A percentile compares a stretch with the other conserved stretches of the same genome.
phyloP scores from a whole-genome alignment of 2,329 filamentous ascomycete species.

The Sporothrix protearum region DNA sequence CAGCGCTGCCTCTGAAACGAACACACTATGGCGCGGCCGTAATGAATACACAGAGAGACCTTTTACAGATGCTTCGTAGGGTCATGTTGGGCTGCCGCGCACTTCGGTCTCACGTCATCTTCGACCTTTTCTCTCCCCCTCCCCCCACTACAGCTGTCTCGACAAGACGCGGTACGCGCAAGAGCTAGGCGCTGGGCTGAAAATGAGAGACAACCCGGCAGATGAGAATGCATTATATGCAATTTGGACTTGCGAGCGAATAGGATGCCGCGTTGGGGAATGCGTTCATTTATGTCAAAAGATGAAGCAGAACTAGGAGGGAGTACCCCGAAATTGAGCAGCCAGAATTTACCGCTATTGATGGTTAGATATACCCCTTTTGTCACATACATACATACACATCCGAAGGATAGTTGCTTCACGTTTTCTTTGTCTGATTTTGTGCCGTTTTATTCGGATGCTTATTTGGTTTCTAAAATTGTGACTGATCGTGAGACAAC shows the following conservation, averaged over 20 bases:
- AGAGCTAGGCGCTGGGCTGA: neutral
- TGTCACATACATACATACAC: neutral
- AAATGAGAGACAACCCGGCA: neutral
- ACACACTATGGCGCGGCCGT: neutral
- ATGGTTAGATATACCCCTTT: constrained; percentile 10
- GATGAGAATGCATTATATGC: neutral
- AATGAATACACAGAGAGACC: neutral
- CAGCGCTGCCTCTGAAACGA: neutral
- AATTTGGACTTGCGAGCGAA: neutral
- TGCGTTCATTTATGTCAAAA: neutral
- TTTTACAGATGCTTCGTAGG: neutral
- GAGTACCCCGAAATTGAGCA: neutral
- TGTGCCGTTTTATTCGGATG: neutral
- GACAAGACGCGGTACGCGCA: neutral
- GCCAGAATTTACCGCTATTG: neutral
- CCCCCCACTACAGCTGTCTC: neutral
- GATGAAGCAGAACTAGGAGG: neutral
- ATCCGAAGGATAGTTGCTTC: neutral
- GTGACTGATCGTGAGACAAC: neutral
- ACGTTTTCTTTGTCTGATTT: neutral
- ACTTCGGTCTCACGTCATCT: neutral
- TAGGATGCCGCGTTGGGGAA: neutral
- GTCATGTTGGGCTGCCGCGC: neutral
- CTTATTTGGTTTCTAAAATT: neutral
- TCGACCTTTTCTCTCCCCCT: neutral